These are phyloP conservation scores for Komagataella pastoris DNA, from an alignment of 805 yeast genomes.

Conservation along the genomic window DNA sequence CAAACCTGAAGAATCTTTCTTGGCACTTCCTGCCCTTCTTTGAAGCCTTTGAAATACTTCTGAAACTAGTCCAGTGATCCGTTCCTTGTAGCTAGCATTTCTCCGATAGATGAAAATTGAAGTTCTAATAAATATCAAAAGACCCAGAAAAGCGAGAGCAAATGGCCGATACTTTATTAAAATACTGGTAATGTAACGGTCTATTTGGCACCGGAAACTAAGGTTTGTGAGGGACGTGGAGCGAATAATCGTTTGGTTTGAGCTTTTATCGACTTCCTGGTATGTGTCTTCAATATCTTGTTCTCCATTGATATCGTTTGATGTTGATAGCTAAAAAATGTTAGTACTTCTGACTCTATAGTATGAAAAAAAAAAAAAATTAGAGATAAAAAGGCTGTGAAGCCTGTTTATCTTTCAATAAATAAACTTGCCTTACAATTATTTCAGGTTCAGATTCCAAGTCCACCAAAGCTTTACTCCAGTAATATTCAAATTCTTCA, in stretches of 20 bases:
- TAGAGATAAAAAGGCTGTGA: background rate
- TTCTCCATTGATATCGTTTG: slow-evolving; percentile 21
- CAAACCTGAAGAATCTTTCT: slow-evolving; percentile 18
- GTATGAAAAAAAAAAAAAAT: no score
- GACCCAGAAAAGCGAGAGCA: slow-evolving; percentile 6
- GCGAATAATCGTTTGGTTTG: slow-evolving; percentile 45
- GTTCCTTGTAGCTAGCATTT: slow-evolving; percentile 17
- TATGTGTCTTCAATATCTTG: slow-evolving; percentile 20
- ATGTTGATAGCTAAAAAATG: slow-evolving; percentile 7
- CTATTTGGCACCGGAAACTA: slow-evolving; percentile 14
- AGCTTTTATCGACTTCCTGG: background rate
- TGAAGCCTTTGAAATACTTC: slow-evolving; percentile 38
- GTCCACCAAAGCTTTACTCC: slow-evolving; percentile 51
- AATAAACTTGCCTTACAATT: slow-evolving; percentile 40
- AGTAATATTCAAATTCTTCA: slow-evolving; percentile 63
- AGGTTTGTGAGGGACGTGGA: slow-evolving; percentile 38
- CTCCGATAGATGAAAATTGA: background rate
- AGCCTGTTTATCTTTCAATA: slow-evolving; percentile 1
- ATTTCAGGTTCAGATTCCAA: slow-evolving; percentile 56
- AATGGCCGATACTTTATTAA: slow-evolving; percentile 11
- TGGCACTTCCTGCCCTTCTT: slow-evolving; percentile 24
- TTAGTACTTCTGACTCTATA: slow-evolving; percentile 9
- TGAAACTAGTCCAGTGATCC: slow-evolving; percentile 29
- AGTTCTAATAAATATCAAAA: background rate
- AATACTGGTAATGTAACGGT: slow-evolving; percentile 9